Conservation (phyloP, 1,284 basidiomycete species). For the Pseudozyma pruni region DNA sequence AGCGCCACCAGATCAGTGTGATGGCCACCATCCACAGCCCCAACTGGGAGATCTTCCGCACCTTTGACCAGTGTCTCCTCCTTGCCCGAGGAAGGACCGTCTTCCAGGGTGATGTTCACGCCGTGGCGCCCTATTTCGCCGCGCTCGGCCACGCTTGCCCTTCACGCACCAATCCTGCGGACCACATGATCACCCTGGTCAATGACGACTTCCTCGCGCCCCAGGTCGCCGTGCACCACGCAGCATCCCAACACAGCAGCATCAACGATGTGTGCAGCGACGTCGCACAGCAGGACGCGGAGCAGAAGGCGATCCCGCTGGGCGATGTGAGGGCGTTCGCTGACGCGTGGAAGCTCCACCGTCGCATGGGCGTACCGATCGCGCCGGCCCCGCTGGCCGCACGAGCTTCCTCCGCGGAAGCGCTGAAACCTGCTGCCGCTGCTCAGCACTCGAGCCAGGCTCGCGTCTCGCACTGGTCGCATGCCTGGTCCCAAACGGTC, state of each 20-base stretch:
- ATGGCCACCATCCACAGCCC: slow-evolving; percentile 69
- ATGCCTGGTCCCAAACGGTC: too few species aligned
- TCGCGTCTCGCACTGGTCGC: too few species aligned
- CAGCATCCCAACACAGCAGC: too few species aligned
- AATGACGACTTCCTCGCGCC: slow-evolving; percentile 57
- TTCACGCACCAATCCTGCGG: slow-evolving; percentile 62
- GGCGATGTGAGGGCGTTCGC: slow-evolving; percentile 28
- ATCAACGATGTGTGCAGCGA: too few species aligned
- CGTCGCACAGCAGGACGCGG: too few species aligned
- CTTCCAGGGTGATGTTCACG: slow-evolving; percentile 47
- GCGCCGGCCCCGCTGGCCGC: too few species aligned
- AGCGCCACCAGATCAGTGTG: slow-evolving; percentile 60
- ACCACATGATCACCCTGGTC: slow-evolving; percentile 62
- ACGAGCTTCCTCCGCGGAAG: too few species aligned
- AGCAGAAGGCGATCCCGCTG: too few species aligned
- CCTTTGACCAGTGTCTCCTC: slow-evolving; percentile 64
- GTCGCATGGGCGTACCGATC: too few species aligned
- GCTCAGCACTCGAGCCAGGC: too few species aligned
- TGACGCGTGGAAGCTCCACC: slow-evolving; percentile 23
- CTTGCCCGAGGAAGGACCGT: slow-evolving; percentile 60
- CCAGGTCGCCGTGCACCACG: too few species aligned
- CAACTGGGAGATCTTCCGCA: slow-evolving; percentile 61
- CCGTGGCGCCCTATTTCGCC: slow-evolving; percentile 53
- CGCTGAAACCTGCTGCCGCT: too few species aligned
- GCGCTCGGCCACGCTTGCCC: slow-evolving; percentile 46